Base-by-base conservation (phyloP, 371 early-diverging fungal genomes). In the Syncephalastrum racemosum region DNA sequence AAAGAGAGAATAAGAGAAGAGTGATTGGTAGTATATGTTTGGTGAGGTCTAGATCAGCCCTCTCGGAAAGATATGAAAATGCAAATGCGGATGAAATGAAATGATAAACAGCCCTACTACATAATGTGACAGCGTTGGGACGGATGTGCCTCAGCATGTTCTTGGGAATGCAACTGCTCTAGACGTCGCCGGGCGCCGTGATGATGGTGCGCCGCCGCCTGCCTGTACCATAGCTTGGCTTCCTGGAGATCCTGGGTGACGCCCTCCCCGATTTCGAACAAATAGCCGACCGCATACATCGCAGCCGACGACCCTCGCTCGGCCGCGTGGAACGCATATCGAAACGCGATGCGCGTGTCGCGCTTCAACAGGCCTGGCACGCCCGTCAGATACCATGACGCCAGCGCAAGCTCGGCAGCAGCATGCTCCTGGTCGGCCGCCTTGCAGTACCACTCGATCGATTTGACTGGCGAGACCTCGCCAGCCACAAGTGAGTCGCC, bases 361-460 rank as follows among this genome's bases (percentile, higher is more conserved):
- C 86, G 89, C 60, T 75, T 71, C 70, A 92, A 58, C 12, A 88
- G 73, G 8, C 81, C 83, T 44, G 88, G 88, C 2, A 50, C 54
- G 13, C 60, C 58, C 0, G 93, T 93, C 56, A 94, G 72, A 59
- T 91, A 94, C 94, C 94, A 95, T 0, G 91, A 92, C 1, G 92
- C 89, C 7, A 95, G 70, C 10, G 92, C 93, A 22, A 94, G 69
- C 59, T 89, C 88, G 1, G 89, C 85, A 25, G 92, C 90, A 0
- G 87, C 66, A 63, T 95, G 81, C 10, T 86, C 87, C 62, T 91
- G 86, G 53, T 93, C 89, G 7, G 95, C 95, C 2, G 96, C 90
- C 5, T 89, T 82, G n/a, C 93, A 90, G 75, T 96, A 97, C 96
- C 98, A 99, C 2, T 90, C 90, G 63, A 98, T 94, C 5, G 95